Evolutionary conservation across 805 yeast species (phyloP), one percentile per base, ranked within the genome.

Genomic region (Metschnikowia arizonensis): DNA sequence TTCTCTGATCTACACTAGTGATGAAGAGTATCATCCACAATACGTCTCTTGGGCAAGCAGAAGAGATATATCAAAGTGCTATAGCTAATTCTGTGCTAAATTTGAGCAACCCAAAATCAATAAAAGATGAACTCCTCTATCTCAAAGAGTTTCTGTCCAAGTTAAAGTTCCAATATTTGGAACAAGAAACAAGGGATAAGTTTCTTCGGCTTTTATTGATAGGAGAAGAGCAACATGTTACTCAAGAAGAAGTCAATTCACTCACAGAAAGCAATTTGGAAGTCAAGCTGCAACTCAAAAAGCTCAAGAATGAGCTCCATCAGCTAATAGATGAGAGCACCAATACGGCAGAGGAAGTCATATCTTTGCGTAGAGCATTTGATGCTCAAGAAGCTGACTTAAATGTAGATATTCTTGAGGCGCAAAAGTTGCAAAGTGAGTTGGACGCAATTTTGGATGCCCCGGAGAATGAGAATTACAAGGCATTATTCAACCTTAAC

Each of bases 151-250:
- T 73, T 21, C 76, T 77, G 47, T 73, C 76, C 14, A 74, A 82
- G 47, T 65, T 83, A 33, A 81, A 82, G 54, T 82, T 82, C 50
- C 75, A 81, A 45, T 85, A 81, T 56, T 59, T 83, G 33, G 91
- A 85, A 58, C 85, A 83, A 55, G 89, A 83, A 50, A 75, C 88
- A 3, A 77, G 85, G 50, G 86, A 83, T 51, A 76, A 78, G 59
- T 84, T 85, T 60, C 63, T 85, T 30, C 63, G 85, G 30, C 65
- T 69, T 23, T 63, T 84, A 8, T 64, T 79, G 10, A 39, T 50
- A 15, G 46, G 44, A 68, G 62, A 42, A 64, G 62, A 44, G 53
- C 63, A 55, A 58, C 1, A 54, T 25, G 56, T 68, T 12, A 63
- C 62, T 24, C 65, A 59, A 15, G 56, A 52, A n/a, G 75, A 71